A percentile compares a stretch with the other conserved stretches of the same genome.
These are phyloP conservation scores for Rhizoctonia solani DNA, from an alignment of 1,284 basidiomycete species.

Conservation along the genomic window DNA sequence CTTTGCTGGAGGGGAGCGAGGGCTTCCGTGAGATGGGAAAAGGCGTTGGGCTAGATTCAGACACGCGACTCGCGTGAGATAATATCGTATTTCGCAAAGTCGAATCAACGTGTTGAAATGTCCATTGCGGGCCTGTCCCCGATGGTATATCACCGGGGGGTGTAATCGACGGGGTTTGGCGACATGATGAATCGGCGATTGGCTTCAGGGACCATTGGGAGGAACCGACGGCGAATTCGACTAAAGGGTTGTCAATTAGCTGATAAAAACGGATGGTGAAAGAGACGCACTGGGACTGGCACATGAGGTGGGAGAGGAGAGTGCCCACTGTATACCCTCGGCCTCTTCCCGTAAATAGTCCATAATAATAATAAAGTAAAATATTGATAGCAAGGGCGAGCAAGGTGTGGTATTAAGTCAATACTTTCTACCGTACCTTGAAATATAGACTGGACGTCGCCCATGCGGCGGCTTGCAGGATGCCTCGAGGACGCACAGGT, in stretches of 20 bases:
- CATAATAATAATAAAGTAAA: neutral
- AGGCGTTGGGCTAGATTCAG: constrained; percentile 1
- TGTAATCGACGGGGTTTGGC: neutral
- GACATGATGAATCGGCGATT: neutral
- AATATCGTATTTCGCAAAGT: constrained; percentile 25
- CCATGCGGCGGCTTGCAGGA: constrained; percentile 29
- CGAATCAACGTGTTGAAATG: constrained; percentile 29
- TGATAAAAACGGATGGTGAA: neutral
- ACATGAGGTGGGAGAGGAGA: constrained; percentile 25
- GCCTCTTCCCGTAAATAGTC: neutral
- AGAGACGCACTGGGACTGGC: constrained; percentile 5
- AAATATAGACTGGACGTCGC: constrained; percentile 3
- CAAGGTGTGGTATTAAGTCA: neutral
- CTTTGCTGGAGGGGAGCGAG: constrained; percentile 7
- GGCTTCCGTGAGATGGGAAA: constrained; percentile 23
- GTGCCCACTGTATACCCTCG: constrained; percentile 5
- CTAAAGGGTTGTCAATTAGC: neutral
- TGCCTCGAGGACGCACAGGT: constrained; percentile 19
- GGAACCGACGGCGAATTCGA: constrained; percentile 30
- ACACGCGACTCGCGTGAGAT: neutral
- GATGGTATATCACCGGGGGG: neutral
- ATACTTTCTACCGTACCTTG: constrained; percentile 5
- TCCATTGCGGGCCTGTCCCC: constrained; percentile 20
- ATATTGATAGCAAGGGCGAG: neutral
- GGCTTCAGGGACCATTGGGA: constrained; percentile 26